A percentile compares a stretch with the other conserved stretches of the same genome.
phyloP scores from a whole-genome alignment of 108 stramenopile genomes.

The Tribonema minus region DNA sequence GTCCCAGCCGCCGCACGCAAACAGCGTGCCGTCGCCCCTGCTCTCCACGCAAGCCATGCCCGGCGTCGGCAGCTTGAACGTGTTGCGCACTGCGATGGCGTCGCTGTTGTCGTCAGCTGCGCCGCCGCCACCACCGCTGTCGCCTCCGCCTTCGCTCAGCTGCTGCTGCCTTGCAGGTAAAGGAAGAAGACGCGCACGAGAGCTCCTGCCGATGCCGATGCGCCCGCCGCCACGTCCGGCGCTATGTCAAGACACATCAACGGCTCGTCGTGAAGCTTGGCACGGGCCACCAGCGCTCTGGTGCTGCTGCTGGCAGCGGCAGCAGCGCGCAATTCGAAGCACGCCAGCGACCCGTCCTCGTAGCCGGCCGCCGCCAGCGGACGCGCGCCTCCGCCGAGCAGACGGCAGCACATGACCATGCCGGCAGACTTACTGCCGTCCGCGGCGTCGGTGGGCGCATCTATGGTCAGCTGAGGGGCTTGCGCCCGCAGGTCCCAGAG shows the following conservation, averaged over 20 bases:
- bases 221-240: neutral
- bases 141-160: neutral
- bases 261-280: neutral
- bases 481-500: too few relatives aligned
- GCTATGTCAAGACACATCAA: neutral
- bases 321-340: too few relatives aligned
- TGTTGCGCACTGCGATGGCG: too few relatives aligned
- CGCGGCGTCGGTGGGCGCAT: too few relatives aligned
- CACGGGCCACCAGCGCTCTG: neutral
- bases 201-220: neutral
- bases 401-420: slow-evolving; percentile 27
- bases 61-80: neutral
- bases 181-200: neutral
- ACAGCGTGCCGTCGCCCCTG: neutral
- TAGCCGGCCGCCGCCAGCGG: too few relatives aligned
- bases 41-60: neutral
- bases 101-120: too few relatives aligned
- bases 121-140: too few relatives aligned
- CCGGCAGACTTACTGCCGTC: too few relatives aligned
- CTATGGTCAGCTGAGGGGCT: too few relatives aligned
- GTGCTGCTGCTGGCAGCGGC: too few relatives aligned
- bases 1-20: neutral
- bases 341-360: too few relatives aligned
- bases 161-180: neutral
- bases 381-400: too few relatives aligned